These are phyloP conservation scores for Pseudovirgaria hyperparasitica DNA, from an alignment of 2,329 filamentous ascomycete genomes.

Conservation along the genomic window DNA sequence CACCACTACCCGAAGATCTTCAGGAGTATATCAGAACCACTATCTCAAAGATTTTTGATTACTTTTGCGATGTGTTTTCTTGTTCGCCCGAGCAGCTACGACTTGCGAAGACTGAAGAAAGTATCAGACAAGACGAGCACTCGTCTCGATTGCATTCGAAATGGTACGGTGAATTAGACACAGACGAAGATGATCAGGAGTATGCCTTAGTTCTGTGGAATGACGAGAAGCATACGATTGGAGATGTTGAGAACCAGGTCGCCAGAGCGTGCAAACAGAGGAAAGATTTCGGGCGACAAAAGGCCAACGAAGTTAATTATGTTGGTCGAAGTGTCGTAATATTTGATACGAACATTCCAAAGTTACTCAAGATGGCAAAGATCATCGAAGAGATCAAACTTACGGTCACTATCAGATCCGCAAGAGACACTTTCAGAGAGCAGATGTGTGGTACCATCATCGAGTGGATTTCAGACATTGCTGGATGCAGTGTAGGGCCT, in stretches of 20 bases:
- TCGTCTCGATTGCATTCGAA: conserved; percentile 63
- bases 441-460: conserved; percentile 98
- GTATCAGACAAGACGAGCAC: conserved; percentile 69
- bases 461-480: conserved; percentile 89
- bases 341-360: conserved; percentile 58
- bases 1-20: conserved; percentile 58
- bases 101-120: conserved; percentile 68
- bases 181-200: conserved; percentile 52
- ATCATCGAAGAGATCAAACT: conserved; percentile 93
- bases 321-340: conserved; percentile 77
- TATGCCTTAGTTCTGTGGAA: conserved; percentile 91
- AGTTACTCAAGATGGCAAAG: conserved; percentile 64
- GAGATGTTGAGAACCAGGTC: conserved; percentile 82
- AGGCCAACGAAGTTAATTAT: conserved; percentile 80
- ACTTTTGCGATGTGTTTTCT: conserved; percentile 94
- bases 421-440: conserved; percentile 89
- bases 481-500: conserved; percentile 71
- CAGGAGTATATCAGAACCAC: conserved; percentile 71
- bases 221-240: conserved; percentile 94
- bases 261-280: conserved; percentile 73
- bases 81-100: conserved; percentile 94
- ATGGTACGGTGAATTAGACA: conserved; percentile 53
- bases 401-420: conserved; percentile 85
- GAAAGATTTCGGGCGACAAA: conserved; percentile 52
- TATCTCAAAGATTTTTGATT: conserved; percentile 75